phyloP scores from a whole-genome alignment of 176 grass and related monocot species.

The Juncus effusus region DNA sequence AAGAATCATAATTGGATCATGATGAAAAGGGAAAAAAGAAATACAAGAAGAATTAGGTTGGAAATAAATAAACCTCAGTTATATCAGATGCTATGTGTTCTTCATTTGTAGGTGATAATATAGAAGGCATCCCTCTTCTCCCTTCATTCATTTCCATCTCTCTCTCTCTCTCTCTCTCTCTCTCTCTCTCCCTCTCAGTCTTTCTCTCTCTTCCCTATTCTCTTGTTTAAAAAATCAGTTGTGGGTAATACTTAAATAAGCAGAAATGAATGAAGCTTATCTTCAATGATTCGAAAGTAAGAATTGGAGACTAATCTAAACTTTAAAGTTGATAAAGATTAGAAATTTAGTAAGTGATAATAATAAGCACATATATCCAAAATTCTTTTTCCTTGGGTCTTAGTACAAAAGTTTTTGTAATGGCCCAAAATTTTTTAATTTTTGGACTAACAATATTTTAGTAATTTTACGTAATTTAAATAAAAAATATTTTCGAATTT shows the following conservation, averaged over 20 bases:
- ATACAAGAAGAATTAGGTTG: background rate
- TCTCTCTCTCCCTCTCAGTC: no score
- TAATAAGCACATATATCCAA: no score
- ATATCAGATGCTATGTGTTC: slow-evolving; percentile 71
- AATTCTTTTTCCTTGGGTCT: no score
- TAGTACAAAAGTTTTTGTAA: no score
- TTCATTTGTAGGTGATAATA: slow-evolving; percentile 42
- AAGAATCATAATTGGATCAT: background rate
- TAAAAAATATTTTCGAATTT: no score
- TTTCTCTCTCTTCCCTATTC: background rate
- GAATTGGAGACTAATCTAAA: no score
- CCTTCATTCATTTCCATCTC: slow-evolving; percentile 46
- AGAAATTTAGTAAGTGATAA: no score
- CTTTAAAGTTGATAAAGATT: no score
- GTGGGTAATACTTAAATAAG: no score
- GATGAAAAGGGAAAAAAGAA: background rate
- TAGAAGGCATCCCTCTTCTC: slow-evolving; percentile 56
- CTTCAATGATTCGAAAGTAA: background rate
- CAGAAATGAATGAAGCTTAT: background rate
- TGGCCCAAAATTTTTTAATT: no score
- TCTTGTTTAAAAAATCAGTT: background rate
- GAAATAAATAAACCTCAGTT: slow-evolving; percentile 42
- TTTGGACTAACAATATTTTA: no score
- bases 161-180: slow-evolving; percentile 3
- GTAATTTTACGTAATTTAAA: no score